phyloP scores from a whole-genome alignment of 441 rosid species.

The Hura crepitans region DNA sequence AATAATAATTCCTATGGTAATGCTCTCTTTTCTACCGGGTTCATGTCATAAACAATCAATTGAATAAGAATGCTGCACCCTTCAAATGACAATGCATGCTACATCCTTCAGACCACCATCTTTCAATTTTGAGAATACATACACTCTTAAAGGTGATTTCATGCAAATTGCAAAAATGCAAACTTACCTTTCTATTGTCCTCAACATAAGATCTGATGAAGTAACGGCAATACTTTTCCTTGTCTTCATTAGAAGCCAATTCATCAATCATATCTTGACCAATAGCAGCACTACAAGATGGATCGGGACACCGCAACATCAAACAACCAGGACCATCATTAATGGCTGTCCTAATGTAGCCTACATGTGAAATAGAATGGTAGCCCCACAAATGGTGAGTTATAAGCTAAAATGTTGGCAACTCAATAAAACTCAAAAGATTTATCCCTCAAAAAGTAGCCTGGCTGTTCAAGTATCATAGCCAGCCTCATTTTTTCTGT shows the following conservation, averaged over 20 bases:
- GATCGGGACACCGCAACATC: constrained; percentile 88
- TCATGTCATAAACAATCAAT: background rate
- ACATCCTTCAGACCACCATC: no score
- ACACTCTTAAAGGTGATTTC: background rate
- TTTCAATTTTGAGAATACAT: background rate
- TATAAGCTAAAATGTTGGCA: background rate
- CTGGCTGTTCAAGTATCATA: no score
- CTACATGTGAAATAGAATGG: constrained; percentile 33
- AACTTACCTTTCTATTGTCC: constrained; percentile 80
- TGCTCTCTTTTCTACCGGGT: background rate
- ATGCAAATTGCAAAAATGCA: constrained; percentile 8
- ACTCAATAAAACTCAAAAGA: no score
- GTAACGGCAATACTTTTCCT: constrained; percentile 62
- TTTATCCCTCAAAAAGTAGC: no score
- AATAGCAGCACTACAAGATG: constrained; percentile 76
- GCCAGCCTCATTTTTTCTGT: no score
- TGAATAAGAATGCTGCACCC: background rate
- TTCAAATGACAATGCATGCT: no score
- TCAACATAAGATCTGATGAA: constrained; percentile 82
- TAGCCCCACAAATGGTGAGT: background rate
- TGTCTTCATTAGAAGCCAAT: constrained; percentile 60
- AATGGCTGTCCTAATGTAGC: constrained; percentile 70
- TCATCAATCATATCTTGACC: constrained; percentile 71
- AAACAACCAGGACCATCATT: constrained; percentile 97
- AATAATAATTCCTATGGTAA: no score